A percentile compares a stretch with the other conserved stretches of the same genome.
Evolutionary conservation across 352 stramenopile species (phyloP).

Genomic region (Detonula confervacea): DNA sequence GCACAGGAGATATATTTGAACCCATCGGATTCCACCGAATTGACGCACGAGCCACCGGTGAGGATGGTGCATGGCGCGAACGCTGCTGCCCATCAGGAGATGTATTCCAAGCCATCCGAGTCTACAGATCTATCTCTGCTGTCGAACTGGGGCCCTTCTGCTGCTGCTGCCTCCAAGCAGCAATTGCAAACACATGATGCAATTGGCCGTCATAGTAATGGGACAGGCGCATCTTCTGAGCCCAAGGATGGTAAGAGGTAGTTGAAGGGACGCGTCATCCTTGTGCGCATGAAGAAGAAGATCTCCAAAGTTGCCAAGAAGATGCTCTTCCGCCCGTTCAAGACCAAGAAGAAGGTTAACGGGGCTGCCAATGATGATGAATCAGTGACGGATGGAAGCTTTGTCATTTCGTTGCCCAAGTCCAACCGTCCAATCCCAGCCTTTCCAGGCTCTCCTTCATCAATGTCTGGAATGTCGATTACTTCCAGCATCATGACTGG

Average conservation of each 20-base stretch:
- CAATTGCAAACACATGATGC: neutral
- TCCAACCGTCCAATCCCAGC: constrained; percentile 1
- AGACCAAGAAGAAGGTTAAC: constrained; percentile 28
- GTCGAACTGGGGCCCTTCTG: constrained; percentile 22
- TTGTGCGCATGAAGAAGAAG: constrained; percentile 53
- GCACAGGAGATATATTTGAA: constrained; percentile 11
- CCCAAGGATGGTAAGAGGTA: constrained; percentile 27
- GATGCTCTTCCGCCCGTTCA: constrained; percentile 31
- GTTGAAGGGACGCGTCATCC: constrained; percentile 50
- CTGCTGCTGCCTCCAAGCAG: neutral
- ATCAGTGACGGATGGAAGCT: neutral
- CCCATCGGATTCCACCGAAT: constrained; percentile 24
- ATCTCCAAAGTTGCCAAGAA: constrained; percentile 52
- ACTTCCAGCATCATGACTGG: constrained; percentile 42
- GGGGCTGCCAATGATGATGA: constrained; percentile 4
- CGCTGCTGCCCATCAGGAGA: constrained; percentile 20
- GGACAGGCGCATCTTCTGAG: neutral
- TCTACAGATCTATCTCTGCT: constrained; percentile 26
- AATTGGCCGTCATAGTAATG: constrained; percentile 7
- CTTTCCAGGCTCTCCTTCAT: constrained; percentile 22
- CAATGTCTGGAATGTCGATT: constrained; percentile 40
- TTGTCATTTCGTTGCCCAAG: constrained; percentile 26
- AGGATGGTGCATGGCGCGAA: constrained; percentile 17
- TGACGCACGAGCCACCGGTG: constrained; percentile 23
- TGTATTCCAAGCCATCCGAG: constrained; percentile 12